A percentile compares a stretch with the other conserved stretches of the same genome.
Conservation (phyloP, 371 early-diverging fungal genomes). For the Rhizopus arrhizus region DNA sequence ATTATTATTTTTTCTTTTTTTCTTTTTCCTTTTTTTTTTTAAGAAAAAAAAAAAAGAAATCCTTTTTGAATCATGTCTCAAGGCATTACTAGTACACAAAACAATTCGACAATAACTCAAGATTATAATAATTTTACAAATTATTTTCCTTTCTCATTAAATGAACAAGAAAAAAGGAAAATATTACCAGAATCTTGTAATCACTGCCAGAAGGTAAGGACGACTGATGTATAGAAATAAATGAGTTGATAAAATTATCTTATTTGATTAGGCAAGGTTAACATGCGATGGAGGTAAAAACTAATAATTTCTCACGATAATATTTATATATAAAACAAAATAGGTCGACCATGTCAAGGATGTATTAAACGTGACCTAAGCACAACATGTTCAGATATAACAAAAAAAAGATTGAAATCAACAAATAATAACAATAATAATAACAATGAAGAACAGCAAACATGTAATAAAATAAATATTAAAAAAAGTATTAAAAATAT, state of each 20-base stretch:
- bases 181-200: slow-evolving; percentile 40
- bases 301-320: slow-evolving; percentile 12
- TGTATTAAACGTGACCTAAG: slow-evolving; percentile 80
- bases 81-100: slow-evolving; percentile 8
- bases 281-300: slow-evolving; percentile 68
- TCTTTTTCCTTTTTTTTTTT: slow-evolving; percentile 4
- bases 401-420: slow-evolving; percentile 75
- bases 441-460: slow-evolving; percentile 14
- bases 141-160: slow-evolving; percentile 14
- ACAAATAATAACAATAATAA: not conserved
- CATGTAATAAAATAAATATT: slow-evolving; percentile 16
- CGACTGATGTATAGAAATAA: slow-evolving; percentile 8
- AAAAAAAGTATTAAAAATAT: too few relatives aligned
- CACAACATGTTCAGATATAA: slow-evolving; percentile 75
- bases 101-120: not conserved
- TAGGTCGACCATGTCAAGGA: slow-evolving; percentile 82
- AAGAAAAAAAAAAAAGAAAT: not conserved
- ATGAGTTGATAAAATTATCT: not conserved
- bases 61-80: slow-evolving; percentile 19
- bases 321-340: slow-evolving; percentile 10
- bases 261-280: slow-evolving; percentile 49
- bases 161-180: slow-evolving; percentile 34
- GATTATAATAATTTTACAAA: slow-evolving; percentile 16
- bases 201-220: slow-evolving; percentile 58
- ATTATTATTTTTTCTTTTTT: slow-evolving; percentile 2